These are phyloP conservation scores for Citropsis articulata DNA, from an alignment of 345 rosid species.

Conservation along the genomic window DNA sequence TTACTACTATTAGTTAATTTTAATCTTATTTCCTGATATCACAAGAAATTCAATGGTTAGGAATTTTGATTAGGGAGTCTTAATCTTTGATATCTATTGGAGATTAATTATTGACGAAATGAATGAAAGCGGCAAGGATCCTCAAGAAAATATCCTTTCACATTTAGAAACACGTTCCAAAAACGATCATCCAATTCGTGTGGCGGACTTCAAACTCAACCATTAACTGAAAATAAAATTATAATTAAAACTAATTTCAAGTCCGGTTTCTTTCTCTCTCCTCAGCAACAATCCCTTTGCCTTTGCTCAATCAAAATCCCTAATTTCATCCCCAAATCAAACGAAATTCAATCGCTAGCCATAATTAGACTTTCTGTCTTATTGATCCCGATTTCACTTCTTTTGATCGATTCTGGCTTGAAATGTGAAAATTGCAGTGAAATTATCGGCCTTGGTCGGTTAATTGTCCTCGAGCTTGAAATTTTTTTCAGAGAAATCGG, in stretches of 20 bases:
- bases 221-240: slow-evolving; percentile 22
- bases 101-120: not conserved
- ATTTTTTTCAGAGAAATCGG: not conserved
- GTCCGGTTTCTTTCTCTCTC: slow-evolving; percentile 39
- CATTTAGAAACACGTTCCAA: not conserved
- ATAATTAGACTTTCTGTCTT: not conserved
- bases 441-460: not conserved
- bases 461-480: not conserved
- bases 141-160: not conserved
- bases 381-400: not conserved
- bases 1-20: not conserved
- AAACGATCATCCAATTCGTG: not conserved
- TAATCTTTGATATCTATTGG: not conserved
- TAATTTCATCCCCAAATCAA: slow-evolving; percentile 5
- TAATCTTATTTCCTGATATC: no score
- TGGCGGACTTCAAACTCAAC: slow-evolving; percentile 36
- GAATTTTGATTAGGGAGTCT: not conserved
- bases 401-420: not conserved
- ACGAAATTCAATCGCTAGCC: not conserved
- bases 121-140: not conserved
- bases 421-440: not conserved
- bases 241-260: slow-evolving; percentile 24
- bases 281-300: not conserved
- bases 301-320: slow-evolving; percentile 16
- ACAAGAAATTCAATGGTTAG: not conserved